Base-by-base conservation (phyloP, 2,329 filamentous ascomycete species). In the Cladosporium sp. region DNA sequence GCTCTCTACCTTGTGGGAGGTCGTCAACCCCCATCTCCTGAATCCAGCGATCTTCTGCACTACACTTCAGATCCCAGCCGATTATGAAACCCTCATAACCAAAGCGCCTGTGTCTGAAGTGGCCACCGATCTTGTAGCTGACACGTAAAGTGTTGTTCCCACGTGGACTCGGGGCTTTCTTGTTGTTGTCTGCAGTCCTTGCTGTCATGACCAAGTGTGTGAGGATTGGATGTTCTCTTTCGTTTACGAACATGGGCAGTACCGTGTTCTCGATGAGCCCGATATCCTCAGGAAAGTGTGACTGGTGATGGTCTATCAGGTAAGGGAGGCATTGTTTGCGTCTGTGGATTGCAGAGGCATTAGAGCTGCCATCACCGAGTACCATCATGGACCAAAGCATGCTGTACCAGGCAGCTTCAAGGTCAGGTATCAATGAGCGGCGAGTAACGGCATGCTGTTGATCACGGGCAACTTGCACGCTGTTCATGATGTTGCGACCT, bases 61-160 rank as follows among this genome's bases (percentile, higher is more conserved):
- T 78, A 61, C 77, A 85, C 55, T 76, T 74, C 13, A 72, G 70
- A 43, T 86, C 84, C 91, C 92, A 98, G n/a, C 91, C 91, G 12
- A 86, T 88, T 52, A 98, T 86, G 20, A 94, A 79, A 15, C 85
- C 91, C 42, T 84, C 74, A 65, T 92, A 95, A 16, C 78, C 73
- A 65, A 93, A 95, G 39, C 90, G 79, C 54, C 77, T 82, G 69
- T 98, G 93, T 41, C 78, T 78, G 64, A 97, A 95, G 6, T 95
- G 78, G 59, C 94, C 86, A 1, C 93, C 93, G 42, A 95, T 79
- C 43, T 76, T 80, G 66, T 82, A 92, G 53, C 71, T 77, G 43
- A 89, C 79, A 15, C 39, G 36, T 18, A 45, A n/a, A 20, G 33
- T 47, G 11, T 29, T 46, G 20, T 35, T 51, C 35, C 40, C 45